Conservation (phyloP, 164 flowering plant species). For the Platanus orientalis region DNA sequence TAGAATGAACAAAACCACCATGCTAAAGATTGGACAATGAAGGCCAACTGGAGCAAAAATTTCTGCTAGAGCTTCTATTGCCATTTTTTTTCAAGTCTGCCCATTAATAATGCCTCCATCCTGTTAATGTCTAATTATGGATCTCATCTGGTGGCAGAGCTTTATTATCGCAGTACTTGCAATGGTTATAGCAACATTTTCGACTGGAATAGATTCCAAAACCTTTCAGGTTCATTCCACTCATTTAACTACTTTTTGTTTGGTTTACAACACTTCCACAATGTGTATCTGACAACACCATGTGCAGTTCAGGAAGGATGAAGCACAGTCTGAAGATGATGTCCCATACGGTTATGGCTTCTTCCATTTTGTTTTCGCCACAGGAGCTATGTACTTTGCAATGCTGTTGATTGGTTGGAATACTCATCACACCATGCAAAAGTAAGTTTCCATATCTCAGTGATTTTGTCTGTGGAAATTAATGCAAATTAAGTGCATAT, state of each 20-base stretch:
- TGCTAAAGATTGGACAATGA: too few relatives aligned
- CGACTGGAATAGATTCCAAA: constrained; percentile 95
- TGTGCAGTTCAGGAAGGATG: constrained; percentile 68
- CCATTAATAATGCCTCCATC: not conserved
- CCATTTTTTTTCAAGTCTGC: too few relatives aligned
- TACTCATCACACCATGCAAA: constrained; percentile 60
- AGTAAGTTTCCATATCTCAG: constrained; percentile 34
- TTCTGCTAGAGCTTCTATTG: too few relatives aligned
- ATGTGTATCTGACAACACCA: constrained; percentile 18
- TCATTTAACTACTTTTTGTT: not conserved
- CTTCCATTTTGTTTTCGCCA: constrained; percentile 92
- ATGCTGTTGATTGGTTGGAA: constrained; percentile 92
- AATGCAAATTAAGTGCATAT: too few relatives aligned
- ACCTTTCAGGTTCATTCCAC: constrained; percentile 65
- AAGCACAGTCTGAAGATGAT: constrained; percentile 47
- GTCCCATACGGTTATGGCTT: constrained; percentile 92
- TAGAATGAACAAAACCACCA: too few relatives aligned
- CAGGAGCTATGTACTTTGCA: constrained; percentile 88
- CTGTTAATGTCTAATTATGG: not conserved
- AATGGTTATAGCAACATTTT: constrained; percentile 85
- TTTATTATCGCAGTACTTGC: constrained; percentile 76
- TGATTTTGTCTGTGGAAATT: too few relatives aligned
- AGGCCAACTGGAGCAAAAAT: too few relatives aligned
- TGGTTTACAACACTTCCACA: not conserved
- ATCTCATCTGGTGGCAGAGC: constrained; percentile 49